Percentiles rank a stretch among this genome's conserved stretches.
Conservation (phyloP, 208 protist species). For the Trypanosoma avium region DNA sequence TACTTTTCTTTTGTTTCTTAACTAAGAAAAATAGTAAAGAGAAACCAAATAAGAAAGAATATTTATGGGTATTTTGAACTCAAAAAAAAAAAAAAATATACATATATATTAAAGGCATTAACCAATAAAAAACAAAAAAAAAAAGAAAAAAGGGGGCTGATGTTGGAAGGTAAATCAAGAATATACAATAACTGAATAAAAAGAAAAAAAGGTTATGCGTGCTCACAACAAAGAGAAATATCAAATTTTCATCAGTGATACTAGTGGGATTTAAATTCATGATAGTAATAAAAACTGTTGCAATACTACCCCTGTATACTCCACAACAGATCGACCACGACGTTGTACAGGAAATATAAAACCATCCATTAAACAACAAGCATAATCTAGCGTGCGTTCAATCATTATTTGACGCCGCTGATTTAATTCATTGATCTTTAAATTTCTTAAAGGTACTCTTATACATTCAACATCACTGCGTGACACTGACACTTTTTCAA, state of each 20-base stretch:
- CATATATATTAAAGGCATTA: not conserved
- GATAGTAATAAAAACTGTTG: not conserved
- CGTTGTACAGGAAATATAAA: conserved; percentile 8
- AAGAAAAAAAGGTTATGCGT: too few relatives aligned
- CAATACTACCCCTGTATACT: not conserved
- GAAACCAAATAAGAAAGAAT: conserved; percentile 5
- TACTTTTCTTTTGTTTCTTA: not conserved
- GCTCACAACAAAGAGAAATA: too few relatives aligned
- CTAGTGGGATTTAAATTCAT: not conserved
- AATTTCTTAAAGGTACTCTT: not conserved
- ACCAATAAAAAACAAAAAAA: not conserved
- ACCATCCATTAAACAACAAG: not conserved
- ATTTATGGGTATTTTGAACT: conserved; percentile 9
- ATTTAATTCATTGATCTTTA: not conserved
- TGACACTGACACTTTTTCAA: not conserved
- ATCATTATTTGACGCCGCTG: not conserved
- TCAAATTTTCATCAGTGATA: too few relatives aligned
- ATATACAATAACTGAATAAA: too few relatives aligned
- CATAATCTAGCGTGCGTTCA: not conserved
- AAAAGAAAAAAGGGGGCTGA: not conserved
- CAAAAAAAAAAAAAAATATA: conserved; percentile 8
- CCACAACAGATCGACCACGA: not conserved
- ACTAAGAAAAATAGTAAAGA: conserved; percentile 1
- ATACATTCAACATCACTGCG: too few relatives aligned
- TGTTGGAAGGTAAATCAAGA: too few relatives aligned